Conservation (phyloP, 2,329 filamentous ascomycete species). For the Hypoxylon sp. region DNA sequence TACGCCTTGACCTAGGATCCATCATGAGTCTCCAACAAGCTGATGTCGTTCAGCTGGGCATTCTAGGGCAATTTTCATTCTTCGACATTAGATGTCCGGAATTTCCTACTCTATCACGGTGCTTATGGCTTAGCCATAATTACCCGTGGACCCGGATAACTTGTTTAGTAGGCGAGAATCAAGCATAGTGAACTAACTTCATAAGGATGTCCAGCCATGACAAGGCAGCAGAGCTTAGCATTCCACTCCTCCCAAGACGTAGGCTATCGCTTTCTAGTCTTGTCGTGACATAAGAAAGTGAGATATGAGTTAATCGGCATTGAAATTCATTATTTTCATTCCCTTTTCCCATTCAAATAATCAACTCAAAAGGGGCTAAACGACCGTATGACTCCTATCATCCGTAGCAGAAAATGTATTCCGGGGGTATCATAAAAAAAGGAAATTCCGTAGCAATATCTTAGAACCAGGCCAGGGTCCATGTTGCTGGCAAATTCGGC, state of each 20-base stretch:
- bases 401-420: constrained; percentile 40
- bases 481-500: constrained; percentile 90
- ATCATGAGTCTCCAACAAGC: background rate
- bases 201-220: background rate
- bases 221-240: background rate
- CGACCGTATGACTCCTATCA: background rate
- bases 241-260: background rate
- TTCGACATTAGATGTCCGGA: background rate
- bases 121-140: background rate
- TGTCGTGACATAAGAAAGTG: background rate
- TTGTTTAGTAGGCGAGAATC: background rate
- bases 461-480: constrained; percentile 96
- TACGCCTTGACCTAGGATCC: background rate
- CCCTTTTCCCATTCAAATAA: background rate
- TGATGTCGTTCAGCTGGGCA: background rate
- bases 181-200: constrained; percentile 7
- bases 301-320: background rate
- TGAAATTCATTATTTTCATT: constrained; percentile 6
- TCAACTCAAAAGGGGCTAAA: background rate
- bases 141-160: background rate
- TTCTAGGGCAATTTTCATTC: background rate
- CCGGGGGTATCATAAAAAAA: constrained; percentile 51
- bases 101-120: background rate
- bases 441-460: constrained; percentile 29
- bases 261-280: background rate